Conservation (phyloP, 208 protist species). For the Wallacemonas sp. region DNA sequence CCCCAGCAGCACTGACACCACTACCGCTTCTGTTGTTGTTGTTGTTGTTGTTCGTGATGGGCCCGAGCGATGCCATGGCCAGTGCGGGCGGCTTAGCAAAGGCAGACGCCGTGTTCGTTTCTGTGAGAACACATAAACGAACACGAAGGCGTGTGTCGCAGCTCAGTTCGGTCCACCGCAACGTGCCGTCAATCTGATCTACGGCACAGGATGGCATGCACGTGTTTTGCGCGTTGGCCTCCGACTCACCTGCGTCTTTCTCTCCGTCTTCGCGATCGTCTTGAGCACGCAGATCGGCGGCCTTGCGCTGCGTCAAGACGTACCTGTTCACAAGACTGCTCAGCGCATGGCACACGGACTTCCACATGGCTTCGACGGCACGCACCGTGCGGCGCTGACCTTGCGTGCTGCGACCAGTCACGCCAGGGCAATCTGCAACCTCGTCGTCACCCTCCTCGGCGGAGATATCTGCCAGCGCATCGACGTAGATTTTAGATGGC, state of each 20-base stretch:
- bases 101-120: not conserved
- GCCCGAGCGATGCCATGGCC: not conserved
- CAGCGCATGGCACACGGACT: not conserved
- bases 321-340: not conserved
- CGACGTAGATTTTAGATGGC: not conserved
- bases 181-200: not conserved
- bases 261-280: no score
- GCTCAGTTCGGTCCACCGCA: not conserved
- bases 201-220: no score
- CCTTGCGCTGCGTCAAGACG: not conserved
- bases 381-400: not conserved
- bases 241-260: not conserved
- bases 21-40: no score
- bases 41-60: no score
- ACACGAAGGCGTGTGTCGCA: not conserved
- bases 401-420: not conserved
- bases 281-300: not conserved
- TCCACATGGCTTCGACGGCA: not conserved
- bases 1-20: no score
- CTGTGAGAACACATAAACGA: not conserved
- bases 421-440: not conserved
- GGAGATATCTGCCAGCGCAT: not conserved
- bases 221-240: not conserved
- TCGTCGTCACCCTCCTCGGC: not conserved
- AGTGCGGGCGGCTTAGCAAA: conserved; percentile 3